A percentile compares a stretch with the other conserved stretches of the same genome.
Conservation (phyloP, 805 yeast species). For the Lachancea mirantina region DNA sequence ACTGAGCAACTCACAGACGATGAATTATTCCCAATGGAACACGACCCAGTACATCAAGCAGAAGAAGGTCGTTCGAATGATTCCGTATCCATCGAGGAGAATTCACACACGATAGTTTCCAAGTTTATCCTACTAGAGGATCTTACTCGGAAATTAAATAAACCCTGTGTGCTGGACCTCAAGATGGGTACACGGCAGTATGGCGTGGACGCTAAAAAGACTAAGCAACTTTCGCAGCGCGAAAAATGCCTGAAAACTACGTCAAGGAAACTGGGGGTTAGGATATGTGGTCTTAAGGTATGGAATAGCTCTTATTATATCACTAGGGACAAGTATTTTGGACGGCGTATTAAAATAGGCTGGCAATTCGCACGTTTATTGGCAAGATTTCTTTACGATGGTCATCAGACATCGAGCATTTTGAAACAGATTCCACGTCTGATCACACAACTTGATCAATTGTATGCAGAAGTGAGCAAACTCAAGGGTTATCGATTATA, state of each 20-base stretch:
- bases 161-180: slow-evolving; percentile 88
- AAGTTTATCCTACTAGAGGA: slow-evolving; percentile 86
- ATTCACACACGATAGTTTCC: slow-evolving; percentile 28
- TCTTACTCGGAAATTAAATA: slow-evolving; percentile 69
- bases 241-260: slow-evolving; percentile 79
- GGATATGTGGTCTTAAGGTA: slow-evolving; percentile 93
- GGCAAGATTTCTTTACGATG: slow-evolving; percentile 75
- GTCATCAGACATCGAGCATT: slow-evolving; percentile 50
- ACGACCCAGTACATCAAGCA: slow-evolving; percentile 7
- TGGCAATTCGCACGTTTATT: slow-evolving; percentile 69
- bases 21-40: slow-evolving; percentile 17
- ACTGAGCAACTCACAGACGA: slow-evolving; percentile 7
- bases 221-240: slow-evolving; percentile 73
- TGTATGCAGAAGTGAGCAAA: slow-evolving; percentile 46
- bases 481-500: slow-evolving; percentile 78
- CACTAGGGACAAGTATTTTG: slow-evolving; percentile 86
- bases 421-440: slow-evolving; percentile 60
- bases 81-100: slow-evolving; percentile 20
- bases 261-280: slow-evolving; percentile 72
- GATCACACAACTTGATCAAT: slow-evolving; percentile 50
- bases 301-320: slow-evolving; percentile 56
- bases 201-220: slow-evolving; percentile 78
- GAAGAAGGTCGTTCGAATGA: slow-evolving; percentile 14
- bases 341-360: slow-evolving; percentile 68
- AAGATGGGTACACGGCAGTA: slow-evolving; percentile 99